Percentiles rank a stretch among this genome's conserved stretches.
phyloP scores from a whole-genome alignment of 805 yeast genomes.

The Cyberlindnera veronae region DNA sequence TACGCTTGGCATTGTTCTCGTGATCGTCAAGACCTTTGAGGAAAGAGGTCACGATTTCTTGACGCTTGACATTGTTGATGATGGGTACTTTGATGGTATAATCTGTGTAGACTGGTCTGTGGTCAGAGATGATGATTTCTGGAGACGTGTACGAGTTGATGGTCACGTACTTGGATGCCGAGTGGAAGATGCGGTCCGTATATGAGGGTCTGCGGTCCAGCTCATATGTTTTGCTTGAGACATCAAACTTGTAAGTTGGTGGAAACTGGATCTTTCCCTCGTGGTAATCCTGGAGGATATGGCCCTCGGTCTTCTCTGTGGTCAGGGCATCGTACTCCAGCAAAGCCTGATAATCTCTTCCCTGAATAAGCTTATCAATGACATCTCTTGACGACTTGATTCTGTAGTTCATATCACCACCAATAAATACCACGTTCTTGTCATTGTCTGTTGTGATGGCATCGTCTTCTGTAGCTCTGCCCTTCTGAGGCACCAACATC shows the following conservation, averaged over 20 bases:
- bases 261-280: slow-evolving; percentile 47
- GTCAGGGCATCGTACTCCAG: slow-evolving; percentile 42
- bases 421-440: slow-evolving; percentile 33
- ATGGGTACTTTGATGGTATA: slow-evolving; percentile 31
- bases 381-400: slow-evolving; percentile 30
- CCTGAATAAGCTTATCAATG: slow-evolving; percentile 28
- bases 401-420: slow-evolving; percentile 59
- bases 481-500: not conserved
- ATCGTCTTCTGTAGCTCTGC: not conserved
- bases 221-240: slow-evolving; percentile 17
- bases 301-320: slow-evolving; percentile 31
- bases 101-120: slow-evolving; percentile 48
- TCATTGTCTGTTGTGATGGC: slow-evolving; percentile 6
- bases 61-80: slow-evolving; percentile 36
- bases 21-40: slow-evolving; percentile 40
- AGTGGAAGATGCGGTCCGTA: slow-evolving; percentile 52
- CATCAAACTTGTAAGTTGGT: slow-evolving; percentile 50
- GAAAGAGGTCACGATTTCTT: slow-evolving; percentile 34
- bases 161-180: slow-evolving; percentile 30
- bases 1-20: slow-evolving; percentile 40
- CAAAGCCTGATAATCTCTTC: slow-evolving; percentile 32
- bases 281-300: slow-evolving; percentile 40
- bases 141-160: slow-evolving; percentile 25
- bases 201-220: slow-evolving; percentile 51
- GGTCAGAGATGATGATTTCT: slow-evolving; percentile 43